These are phyloP conservation scores for Phialocephala subalpina DNA, from an alignment of 2,329 filamentous ascomycete species.

Conservation along the genomic window DNA sequence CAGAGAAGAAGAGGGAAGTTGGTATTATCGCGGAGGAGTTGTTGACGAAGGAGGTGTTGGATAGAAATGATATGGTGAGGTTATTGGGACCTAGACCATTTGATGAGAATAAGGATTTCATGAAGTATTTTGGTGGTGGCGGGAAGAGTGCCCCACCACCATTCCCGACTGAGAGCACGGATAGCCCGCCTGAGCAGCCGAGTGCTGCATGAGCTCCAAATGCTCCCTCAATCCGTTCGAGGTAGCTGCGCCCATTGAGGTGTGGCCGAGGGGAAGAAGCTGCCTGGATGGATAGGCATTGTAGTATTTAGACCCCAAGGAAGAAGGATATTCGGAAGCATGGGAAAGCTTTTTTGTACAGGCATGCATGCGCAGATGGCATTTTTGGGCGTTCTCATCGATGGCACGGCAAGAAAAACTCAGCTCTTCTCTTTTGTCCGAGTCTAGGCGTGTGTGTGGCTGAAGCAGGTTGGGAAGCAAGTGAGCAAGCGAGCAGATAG, in stretches of 20 bases:
- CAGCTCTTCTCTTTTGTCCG: slow-evolving; percentile 8
- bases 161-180: slow-evolving; percentile 52
- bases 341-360: slow-evolving; percentile 15
- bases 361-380: slow-evolving; percentile 11
- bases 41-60: slow-evolving; percentile 88
- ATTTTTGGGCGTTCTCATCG: slow-evolving; percentile 1
- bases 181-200: slow-evolving; percentile 35
- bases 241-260: neutral
- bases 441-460: neutral
- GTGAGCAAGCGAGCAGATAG: neutral
- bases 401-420: slow-evolving; percentile 4
- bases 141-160: slow-evolving; percentile 66
- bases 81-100: slow-evolving; percentile 86
- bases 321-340: neutral
- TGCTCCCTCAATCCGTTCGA: neutral
- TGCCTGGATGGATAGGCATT: neutral
- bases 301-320: neutral
- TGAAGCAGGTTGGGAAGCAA: neutral
- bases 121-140: slow-evolving; percentile 83
- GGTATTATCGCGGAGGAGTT: slow-evolving; percentile 93
- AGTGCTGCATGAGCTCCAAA: slow-evolving; percentile 18
- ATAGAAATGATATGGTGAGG: slow-evolving; percentile 90
- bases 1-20: slow-evolving; percentile 86
- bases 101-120: slow-evolving; percentile 84
- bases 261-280: neutral